Base-by-base conservation (phyloP, 1,139 yeast species). In the Schizosaccharomyces versatilis region DNA sequence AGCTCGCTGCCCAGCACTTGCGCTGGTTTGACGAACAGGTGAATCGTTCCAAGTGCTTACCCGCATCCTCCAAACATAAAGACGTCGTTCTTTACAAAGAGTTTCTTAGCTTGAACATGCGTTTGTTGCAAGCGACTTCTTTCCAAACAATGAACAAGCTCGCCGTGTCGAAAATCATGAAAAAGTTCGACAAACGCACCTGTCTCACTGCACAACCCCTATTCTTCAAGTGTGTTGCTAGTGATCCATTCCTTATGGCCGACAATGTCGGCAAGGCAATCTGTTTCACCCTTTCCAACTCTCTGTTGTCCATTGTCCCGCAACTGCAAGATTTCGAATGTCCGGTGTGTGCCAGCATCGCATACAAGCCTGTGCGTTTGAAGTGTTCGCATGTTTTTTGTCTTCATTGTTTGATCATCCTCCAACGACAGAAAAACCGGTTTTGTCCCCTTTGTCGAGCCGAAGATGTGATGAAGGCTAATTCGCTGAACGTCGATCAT, bases 181-280 rank as follows among this genome's bases (percentile, higher is more conserved):
- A 81, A 63, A 81, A 81, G 63, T 81, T 81, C 61, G 86, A 81
- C 62, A 81, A 81, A 64, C 81, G 77, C 61, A 81, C 90, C 0
- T 70, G 78, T 2, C 67, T 81, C 41, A 73, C 75, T 38, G 59
- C 61, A 3, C 58, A 61, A 10, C 52, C 53, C 17, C 55, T 60
- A 6, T 63, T 64, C 53, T 65, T 64, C 15, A 54, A 58, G n/a
- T 59, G 62, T 40, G 44, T 56, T 52, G 54, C 56, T 9, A n/a
- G 57, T 12, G 56, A 56, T 32, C 54, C 54, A 12, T 51, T 54
- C 36, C 54, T 55, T 39, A 17, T 44, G 19, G 49, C 38, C 47
- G 53, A 54, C 7, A 53, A 55, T 12, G 53, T 55, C 7, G 57
- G 60, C 9, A 54, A 53, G 32, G 51, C 60, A 74, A 12, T 68